Evolutionary conservation across 805 yeast species (phyloP), one percentile per base, ranked within the genome.

Genomic region (Sugiyamaella lignohabitans): DNA sequence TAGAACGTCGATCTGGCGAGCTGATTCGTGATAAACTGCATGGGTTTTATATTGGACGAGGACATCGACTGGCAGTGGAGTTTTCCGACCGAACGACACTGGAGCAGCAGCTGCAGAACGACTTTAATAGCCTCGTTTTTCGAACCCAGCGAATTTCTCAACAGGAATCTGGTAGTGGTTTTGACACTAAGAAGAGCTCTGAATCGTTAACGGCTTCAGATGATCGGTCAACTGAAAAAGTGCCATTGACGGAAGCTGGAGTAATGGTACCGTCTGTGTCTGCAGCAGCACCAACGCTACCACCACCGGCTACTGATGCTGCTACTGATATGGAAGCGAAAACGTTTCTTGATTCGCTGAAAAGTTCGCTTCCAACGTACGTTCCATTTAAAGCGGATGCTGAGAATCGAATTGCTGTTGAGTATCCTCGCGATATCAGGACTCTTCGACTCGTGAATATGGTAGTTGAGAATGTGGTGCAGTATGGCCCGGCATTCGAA

Each of bases 401-500:
- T 10, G 35, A 18, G 19, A 14, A 19, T 8, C 5, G 8, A 17
- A 14, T 39, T 17, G 5, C 5, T 14, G 46, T 46, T 20, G 27
- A 42, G 16, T 38, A 46, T 37, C 50, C 50, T 11, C 16, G 5
- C 18, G 21, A 27, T 22, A 36, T 42, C 17, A 21, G 20, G 16
- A 30, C 24, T 17, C n/a, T 46, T 32, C 46, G 63, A 3, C 43
- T 40, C 14, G 51, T 60, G 14, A 54, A 59, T 42, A 34, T 44
- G 24, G 48, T 59, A 42, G 47, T 55, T 19, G 64, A 59, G 48
- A 47, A 53, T 23, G 56, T 60, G 5, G 17, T 54, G 11, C 35
- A 42, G 20, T 40, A 50, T 40, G 63, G 63, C 2, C 57, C 60
- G 5, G 55, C 46, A 35, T 59, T 60, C 45, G 64, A 60, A 38